These are phyloP conservation scores for Heliocybe sulcata DNA, from an alignment of 1,284 basidiomycete species.

Conservation along the genomic window DNA sequence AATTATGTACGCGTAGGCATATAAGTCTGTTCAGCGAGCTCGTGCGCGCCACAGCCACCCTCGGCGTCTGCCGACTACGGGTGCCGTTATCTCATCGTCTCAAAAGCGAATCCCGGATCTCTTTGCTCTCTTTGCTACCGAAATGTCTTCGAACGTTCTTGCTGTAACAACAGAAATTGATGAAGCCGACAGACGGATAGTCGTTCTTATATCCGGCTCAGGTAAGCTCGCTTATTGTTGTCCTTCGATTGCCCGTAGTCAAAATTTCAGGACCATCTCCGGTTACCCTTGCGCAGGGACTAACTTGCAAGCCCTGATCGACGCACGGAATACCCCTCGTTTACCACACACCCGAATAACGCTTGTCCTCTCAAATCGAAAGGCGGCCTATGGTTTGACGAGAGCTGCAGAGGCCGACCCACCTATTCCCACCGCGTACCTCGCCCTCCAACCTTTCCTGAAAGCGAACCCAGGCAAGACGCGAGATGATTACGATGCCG, in stretches of 20 bases:
- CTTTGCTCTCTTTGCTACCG: no score
- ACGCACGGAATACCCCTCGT: constrained; percentile 64
- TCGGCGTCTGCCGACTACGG: no score
- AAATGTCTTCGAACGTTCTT: no score
- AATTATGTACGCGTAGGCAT: no score
- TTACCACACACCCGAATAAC: constrained; percentile 69
- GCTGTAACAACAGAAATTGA: no score
- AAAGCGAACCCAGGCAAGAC: constrained; percentile 71
- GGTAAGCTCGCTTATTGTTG: constrained; percentile 38
- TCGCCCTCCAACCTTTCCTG: constrained; percentile 82
- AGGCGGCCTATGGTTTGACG: constrained; percentile 84
- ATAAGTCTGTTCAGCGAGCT: no score
- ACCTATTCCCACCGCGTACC: constrained; percentile 78
- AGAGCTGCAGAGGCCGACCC: constrained; percentile 68
- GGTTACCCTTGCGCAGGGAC: constrained; percentile 51
- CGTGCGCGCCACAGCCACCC: no score
- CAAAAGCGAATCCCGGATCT: no score
- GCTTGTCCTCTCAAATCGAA: constrained; percentile 89
- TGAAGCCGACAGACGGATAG: constrained; percentile 30
- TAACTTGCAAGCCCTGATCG: constrained; percentile 94
- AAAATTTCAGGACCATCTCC: constrained; percentile 6
- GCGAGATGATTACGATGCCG: constrained; percentile 81
- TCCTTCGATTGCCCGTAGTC: background rate
- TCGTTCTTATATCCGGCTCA: constrained; percentile 77
- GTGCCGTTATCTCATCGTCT: no score